Base-by-base conservation (phyloP, 305 asterid species). In the Andrographis paniculata region DNA sequence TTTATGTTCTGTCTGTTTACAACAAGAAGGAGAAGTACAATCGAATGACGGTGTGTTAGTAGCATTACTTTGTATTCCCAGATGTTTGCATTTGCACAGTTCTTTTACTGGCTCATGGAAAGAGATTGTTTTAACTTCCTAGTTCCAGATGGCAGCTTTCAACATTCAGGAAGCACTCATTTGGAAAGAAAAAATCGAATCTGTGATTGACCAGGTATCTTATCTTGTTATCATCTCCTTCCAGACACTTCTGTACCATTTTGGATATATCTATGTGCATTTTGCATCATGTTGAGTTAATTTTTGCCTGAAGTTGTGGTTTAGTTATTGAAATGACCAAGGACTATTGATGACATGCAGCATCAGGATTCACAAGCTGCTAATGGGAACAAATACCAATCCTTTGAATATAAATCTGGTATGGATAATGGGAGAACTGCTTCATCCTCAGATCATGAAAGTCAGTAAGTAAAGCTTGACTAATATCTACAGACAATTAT, bases 71-170 rank as follows among this genome's bases (percentile, higher is more conserved):
- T n/a, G n/a, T n/a, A 48, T 53, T 48, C 37, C 14, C 17, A 37
- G 17, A 13, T 57, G 35, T 53, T 28, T 42, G 28, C 45, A 44
- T 36, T 31, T 48, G 14, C 48, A 42, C 30, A 17, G 45, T 27
- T 44, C 36, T 21, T 39, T 38, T 65, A 33, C 38, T 45, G 55
- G 57, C 57, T 6, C 33, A 12, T 45, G 52, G 43, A 50, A 52
- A 40, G 24, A 37, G 16, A 37, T 14, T 12, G 1, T 14, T 4
- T n/a, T 37, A 13, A n/a, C 17, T n/a, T 37, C 42, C 51, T 37
- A 2, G 16, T 65, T 63, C 46, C 88, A 89, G 95, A 84, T 88
- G 97, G 97, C 95, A 51, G 94, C 97, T 75, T 88, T 79, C 76
- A 88, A 85, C 76, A 88, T 88, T 63, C 95, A 84, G 76, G 97